Evolutionary conservation across 2,329 filamentous ascomycete species (phyloP), one percentile per base, ranked within the genome.

Genomic region (Lecanicillium sp.): DNA sequence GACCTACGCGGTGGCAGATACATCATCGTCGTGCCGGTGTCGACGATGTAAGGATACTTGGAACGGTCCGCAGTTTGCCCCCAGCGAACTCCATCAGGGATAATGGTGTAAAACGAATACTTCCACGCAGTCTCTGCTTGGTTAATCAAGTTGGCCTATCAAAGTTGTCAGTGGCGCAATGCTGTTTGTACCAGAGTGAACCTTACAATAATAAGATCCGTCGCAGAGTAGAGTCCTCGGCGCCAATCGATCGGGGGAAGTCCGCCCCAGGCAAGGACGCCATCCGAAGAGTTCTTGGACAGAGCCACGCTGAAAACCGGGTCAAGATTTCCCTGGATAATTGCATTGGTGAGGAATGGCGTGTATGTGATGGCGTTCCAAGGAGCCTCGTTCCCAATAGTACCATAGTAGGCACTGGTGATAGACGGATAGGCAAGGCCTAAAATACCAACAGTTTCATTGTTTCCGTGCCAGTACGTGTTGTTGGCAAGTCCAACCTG

Each of bases 101-200:
- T 56, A 40, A 74, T 64, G 14, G 71, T 73, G 47, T 75, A 75
- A 50, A 70, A 74, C 3, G 71, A 72, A 42, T 68, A 67, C 42
- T 63, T 53, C 53, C 57, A 69, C 1, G 64, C 54, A 5, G 66
- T 64, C 39, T 57, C 56, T 3, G 56, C 49, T 15, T 58, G 49
- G 5, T 52, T 51, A 13, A 56, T 59, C 25, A 74, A 54, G 35
- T 68, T 66, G 30, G 67, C 64, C 71, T 74, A 25, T 6, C 11
- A 35, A 17, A 15, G 4, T 29, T 17, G 10, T 15, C 20, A n/a
- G n/a, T n/a, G n/a, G n/a, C n/a, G n/a, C n/a, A n/a, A n/a, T n/a
- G n/a, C n/a, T n/a, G n/a, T n/a, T n/a, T n/a, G n/a, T n/a, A n/a
- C n/a, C n/a, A 18, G 18, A 27, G 12, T 19, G 10, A 5, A n/a